Evolutionary conservation across 768 basidiomycete species (phyloP).

Genomic region (Serendipita vermifera): DNA sequence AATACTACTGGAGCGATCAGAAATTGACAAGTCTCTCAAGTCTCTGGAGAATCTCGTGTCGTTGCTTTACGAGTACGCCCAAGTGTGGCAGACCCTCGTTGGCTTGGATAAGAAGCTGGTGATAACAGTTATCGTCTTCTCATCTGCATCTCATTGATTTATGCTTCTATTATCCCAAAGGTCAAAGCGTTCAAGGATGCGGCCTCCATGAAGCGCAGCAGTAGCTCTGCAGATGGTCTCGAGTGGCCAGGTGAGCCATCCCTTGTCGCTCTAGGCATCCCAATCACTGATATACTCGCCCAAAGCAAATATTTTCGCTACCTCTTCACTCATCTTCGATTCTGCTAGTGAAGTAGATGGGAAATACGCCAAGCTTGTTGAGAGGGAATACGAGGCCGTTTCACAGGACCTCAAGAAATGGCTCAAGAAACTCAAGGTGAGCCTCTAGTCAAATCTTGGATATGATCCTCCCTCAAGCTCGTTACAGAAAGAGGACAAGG

Average conservation of each 20-base stretch:
- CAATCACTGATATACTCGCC: neutral
- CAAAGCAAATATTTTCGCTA: neutral
- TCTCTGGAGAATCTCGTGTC: conserved; percentile 1
- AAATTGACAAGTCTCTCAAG: conserved; percentile 2
- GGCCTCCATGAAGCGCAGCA: neutral
- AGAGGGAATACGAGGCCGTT: conserved; percentile 1
- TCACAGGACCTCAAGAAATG: conserved; percentile 7
- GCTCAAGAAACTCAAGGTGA: conserved; percentile 4
- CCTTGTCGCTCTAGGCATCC: neutral
- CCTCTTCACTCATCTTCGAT: conserved; percentile 4
- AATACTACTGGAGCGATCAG: conserved; percentile 3
- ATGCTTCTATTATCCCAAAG: neutral
- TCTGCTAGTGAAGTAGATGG: neutral
- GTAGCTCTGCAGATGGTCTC: neutral
- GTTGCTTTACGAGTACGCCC: neutral
- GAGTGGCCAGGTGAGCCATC: neutral
- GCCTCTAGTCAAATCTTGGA: neutral
- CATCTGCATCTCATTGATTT: too few relatives aligned
- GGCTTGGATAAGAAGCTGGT: conserved; percentile 3
- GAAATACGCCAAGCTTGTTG: conserved; percentile 3
- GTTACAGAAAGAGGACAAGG: conserved; percentile 8
- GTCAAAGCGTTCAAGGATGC: conserved; percentile 8
- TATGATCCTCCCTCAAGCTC: neutral
- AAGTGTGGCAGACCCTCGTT: conserved; percentile 4
- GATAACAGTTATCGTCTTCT: neutral